Evolutionary conservation across 208 protist species (phyloP), one percentile per base, ranked within the genome.

Genomic region (Novymonas esmeraldas): DNA sequence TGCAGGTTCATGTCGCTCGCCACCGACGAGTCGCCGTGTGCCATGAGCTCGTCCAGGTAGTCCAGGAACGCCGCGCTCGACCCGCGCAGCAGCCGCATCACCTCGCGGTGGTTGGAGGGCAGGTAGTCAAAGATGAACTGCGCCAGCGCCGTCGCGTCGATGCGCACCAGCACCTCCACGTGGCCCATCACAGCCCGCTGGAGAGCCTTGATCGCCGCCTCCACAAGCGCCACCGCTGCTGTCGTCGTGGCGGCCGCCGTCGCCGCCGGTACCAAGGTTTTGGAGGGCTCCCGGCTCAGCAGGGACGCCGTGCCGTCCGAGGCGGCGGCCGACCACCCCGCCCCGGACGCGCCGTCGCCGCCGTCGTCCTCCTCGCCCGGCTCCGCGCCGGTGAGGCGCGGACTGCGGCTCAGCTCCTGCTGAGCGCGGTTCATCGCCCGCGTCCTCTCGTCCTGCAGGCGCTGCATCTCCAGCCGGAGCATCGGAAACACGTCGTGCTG

Each of bases 101-200:
- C 79, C 34, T 90, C 89, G 28, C 74, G 56, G 39, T 94, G 81
- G 66, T 90, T 79, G 22, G 73, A 77, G 11, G 83, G 83, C 51
- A 94, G 39, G 41, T 78, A 82, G 34, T 91, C 85, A 63, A 90
- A 86, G 18, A 94, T 76, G 52, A 94, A 89, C 51, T 86, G 85
- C 29, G 85, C 85, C 1, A 91, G 70, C 13, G 73, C 71, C 18
- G 81, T 85, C 11, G 81, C 75, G 61, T 94, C 85, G 9, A 90
- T 75, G 31, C 77, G 56, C 36, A 84, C 84, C 24, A 94, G 77
- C 14, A 51, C 52, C 29, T 76, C 66, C 38, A 92, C 76, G 29
- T 63, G 72, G 29, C 82, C 55, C 81, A 90, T 81, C 28, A 94
- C 81, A 5, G 81, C 89, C 5, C 68, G 69, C 22, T 83, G 80